A percentile compares a stretch with the other conserved stretches of the same genome.
phyloP scores from a whole-genome alignment of 495 filamentous ascomycete species.

The Xylaria castorea region DNA sequence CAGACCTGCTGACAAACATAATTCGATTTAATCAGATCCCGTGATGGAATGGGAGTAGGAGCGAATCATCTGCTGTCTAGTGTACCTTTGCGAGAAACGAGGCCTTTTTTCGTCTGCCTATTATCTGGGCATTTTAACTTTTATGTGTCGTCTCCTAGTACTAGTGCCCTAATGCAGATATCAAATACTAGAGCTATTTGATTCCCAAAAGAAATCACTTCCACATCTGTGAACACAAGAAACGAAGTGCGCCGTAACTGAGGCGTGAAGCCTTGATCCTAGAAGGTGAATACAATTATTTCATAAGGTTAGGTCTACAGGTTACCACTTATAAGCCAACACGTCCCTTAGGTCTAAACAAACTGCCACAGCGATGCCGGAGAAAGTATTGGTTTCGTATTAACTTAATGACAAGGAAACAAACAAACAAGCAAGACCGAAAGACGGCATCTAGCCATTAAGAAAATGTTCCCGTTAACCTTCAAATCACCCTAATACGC shows the following conservation, averaged over 20 bases:
- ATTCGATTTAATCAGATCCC: conserved; percentile 24
- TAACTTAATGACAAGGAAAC: not conserved
- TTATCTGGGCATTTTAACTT: conserved; percentile 43
- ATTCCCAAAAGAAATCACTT: conserved; percentile 24
- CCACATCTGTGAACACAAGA: too few relatives aligned
- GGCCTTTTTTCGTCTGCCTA: conserved; percentile 36
- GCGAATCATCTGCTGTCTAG: conserved; percentile 29
- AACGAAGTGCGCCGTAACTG: not conserved
- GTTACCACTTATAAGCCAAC: not conserved
- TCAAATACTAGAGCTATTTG: conserved; percentile 47
- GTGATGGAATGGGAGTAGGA: conserved; percentile 28
- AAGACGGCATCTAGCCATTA: not conserved
- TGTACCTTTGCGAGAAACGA: conserved; percentile 35
- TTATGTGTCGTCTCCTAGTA: conserved; percentile 50
- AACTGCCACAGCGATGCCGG: not conserved
- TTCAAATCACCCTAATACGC: conserved; percentile 7
- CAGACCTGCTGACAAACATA: conserved; percentile 29
- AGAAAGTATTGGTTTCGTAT: not conserved
- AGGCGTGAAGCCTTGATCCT: not conserved
- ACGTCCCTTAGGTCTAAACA: not conserved
- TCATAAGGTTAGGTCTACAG: not conserved
- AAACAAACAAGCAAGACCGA: not conserved
- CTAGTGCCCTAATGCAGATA: conserved; percentile 63
- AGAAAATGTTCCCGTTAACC: not conserved
- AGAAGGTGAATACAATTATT: not conserved